Base-by-base conservation (phyloP, 2,329 filamentous ascomycete genomes). In the Mycosphaerella sp. region DNA sequence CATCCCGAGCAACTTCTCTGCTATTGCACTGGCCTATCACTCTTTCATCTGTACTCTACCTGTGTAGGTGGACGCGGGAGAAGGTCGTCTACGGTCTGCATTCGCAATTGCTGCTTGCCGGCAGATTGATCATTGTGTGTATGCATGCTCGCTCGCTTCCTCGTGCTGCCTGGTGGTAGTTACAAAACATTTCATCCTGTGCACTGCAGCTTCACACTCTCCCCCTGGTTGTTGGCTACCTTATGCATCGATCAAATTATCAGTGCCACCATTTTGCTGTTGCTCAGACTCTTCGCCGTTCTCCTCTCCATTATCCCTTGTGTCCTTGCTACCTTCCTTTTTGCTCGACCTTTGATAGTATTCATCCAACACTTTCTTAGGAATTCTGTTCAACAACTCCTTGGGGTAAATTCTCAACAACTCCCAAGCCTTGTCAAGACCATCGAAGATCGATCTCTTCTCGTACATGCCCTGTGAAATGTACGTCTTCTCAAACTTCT, bases 401-500 rank as follows among this genome's bases (percentile, higher is more conserved):
- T 95, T 96, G 72, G 91, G 91, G 79, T 91, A 98, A 71, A 98
- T 95, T 61, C 93, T 84, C 61, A 98, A 83, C 70, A 98, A 75
- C 67, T 89, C 91, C 93, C 93, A 98, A 37, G 93, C 94, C 64
- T 95, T 81, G 65, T 98, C 94, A 56, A 98, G 81, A 41, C 89
- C 95, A 72, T 98, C 93, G 72, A 82, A 90, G 67, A 98, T 95
- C 58, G 79, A 85, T 64, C 93, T 86, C 59, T 86, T 85, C 74
- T 98, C 93, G 74, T 98, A 98, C 14, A 89, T 77, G 48, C 87
- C 88, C 73, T 98, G 93, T 58, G 80, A 78, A 70, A 98, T 95
- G 73, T 97, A 98, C 52, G 86, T 88, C 58, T 87, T 85, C 76
- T 98, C 93, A 68, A 98, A 98, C 75, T 97, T 97, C 68, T 97